Evolutionary conservation across 345 rosid genomes (phyloP).

Genomic region (Cardamine chenopodiifolia): DNA sequence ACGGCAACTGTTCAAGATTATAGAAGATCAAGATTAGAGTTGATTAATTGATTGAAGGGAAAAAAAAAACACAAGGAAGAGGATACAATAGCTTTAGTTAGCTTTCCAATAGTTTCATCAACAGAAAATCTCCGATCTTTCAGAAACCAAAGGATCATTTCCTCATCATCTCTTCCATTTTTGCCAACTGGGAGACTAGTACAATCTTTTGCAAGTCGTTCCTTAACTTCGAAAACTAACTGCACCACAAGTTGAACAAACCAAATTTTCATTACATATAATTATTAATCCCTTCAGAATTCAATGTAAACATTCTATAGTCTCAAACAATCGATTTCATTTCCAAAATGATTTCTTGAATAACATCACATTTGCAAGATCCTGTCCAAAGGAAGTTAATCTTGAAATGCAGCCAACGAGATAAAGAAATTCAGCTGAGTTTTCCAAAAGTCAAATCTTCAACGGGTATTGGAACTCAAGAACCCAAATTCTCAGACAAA

Average conservation of each 20-base stretch:
- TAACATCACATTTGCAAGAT: background rate
- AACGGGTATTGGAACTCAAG: slow-evolving; percentile 12
- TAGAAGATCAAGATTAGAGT: background rate
- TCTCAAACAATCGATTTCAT: background rate
- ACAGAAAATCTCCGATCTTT: slow-evolving; percentile 73
- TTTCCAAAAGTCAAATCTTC: background rate
- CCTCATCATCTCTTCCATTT: slow-evolving; percentile 93
- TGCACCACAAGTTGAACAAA: slow-evolving; percentile 42
- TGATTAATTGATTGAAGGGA: background rate
- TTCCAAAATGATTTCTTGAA: background rate
- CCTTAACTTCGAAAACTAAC: slow-evolving; percentile 78
- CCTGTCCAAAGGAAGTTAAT: background rate
- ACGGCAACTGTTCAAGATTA: background rate
- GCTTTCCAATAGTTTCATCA: slow-evolving; percentile 63
- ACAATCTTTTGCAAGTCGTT: slow-evolving; percentile 64
- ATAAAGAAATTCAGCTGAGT: no score
- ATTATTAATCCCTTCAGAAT: background rate
- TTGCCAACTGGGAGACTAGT: slow-evolving; percentile 70
- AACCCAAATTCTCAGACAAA: background rate
- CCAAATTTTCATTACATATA: background rate
- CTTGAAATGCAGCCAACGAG: slow-evolving; percentile 13
- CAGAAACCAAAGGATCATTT: slow-evolving; percentile 85
- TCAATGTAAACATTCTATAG: background rate
- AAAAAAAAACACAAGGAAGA: slow-evolving; percentile 8
- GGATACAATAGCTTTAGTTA: slow-evolving; percentile 87